Percentiles rank a stretch among this genome's conserved stretches.
phyloP scores from a whole-genome alignment of 352 stramenopile genomes.

The Blastocystis sp. region DNA sequence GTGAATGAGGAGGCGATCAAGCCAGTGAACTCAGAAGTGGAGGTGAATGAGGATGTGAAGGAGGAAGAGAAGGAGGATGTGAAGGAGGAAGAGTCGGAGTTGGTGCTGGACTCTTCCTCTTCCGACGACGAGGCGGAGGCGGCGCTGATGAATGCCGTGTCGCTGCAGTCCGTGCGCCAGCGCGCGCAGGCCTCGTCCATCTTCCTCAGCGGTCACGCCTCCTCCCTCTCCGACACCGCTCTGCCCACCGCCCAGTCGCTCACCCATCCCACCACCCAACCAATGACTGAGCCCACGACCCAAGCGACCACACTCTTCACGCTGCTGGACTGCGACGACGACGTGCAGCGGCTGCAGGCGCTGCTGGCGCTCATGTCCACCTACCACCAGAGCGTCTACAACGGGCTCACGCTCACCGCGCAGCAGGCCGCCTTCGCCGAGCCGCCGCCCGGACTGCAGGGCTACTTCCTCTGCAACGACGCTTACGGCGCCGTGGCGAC shows the following conservation, averaged over 20 bases:
- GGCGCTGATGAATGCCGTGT: neutral
- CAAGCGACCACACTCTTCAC: neutral
- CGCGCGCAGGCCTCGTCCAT: neutral
- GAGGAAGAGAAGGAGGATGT: neutral
- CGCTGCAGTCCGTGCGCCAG: neutral
- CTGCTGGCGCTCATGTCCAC: neutral
- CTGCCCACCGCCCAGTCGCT: no score
- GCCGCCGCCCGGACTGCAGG: neutral
- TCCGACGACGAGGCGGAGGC: neutral
- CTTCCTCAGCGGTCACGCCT: no score
- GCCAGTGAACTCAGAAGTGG: neutral
- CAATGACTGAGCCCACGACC: no score
- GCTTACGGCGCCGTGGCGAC: neutral
- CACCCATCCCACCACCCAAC: no score
- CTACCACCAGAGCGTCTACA: constrained; percentile 33
- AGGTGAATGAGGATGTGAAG: neutral
- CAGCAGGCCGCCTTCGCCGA: neutral
- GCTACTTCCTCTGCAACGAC: constrained; percentile 35
- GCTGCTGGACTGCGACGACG: neutral
- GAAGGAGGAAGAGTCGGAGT: neutral
- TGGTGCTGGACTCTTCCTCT: neutral
- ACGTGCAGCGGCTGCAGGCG: neutral
- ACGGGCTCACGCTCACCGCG: neutral
- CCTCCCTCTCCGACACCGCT: neutral
- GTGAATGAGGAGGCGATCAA: no score